Conservation (phyloP, 2,329 filamentous ascomycete genomes). For the Pseudogymnoascus sp. region DNA sequence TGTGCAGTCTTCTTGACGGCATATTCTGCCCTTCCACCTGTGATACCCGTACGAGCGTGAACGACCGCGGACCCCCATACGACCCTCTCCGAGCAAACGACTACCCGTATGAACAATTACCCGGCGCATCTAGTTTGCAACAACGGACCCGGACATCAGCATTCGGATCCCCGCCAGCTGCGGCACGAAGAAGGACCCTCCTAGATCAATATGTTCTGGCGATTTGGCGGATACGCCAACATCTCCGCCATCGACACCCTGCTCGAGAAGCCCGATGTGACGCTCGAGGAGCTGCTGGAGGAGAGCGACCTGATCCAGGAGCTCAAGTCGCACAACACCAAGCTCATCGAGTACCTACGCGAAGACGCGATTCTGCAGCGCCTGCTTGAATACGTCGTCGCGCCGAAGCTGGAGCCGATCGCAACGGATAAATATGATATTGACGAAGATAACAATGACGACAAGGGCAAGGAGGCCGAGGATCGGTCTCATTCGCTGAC, state of each 20-base stretch:
- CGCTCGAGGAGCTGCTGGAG: conserved; percentile 89
- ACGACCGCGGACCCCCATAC: background rate
- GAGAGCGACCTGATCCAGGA: conserved; percentile 95
- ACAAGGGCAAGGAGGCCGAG: conserved; percentile 32
- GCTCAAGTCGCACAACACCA: conserved; percentile 95
- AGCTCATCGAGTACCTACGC: conserved; percentile 90
- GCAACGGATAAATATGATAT: conserved; percentile 43
- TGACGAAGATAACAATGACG: conserved; percentile 40
- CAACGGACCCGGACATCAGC: conserved; percentile 15
- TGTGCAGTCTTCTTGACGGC: background rate
- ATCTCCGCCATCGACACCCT: conserved; percentile 94
- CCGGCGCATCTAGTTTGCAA: conserved; percentile 16
- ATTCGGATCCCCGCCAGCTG: conserved; percentile 19
- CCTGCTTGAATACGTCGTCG: conserved; percentile 84
- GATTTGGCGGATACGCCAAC: conserved; percentile 97
- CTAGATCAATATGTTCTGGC: conserved; percentile 86
- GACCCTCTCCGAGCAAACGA: conserved; percentile 9
- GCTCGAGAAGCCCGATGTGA: conserved; percentile 90
- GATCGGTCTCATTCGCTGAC: conserved; percentile 43
- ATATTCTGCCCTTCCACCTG: background rate
- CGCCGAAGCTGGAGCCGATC: conserved; percentile 58
- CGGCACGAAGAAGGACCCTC: conserved; percentile 25
- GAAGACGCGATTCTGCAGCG: conserved; percentile 77
- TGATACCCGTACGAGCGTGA: conserved; percentile 8
- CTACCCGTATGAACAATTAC: conserved; percentile 26